Evolutionary conservation across 2,329 filamentous ascomycete genomes (phyloP), one percentile per base, ranked within the genome.

Genomic region (Colletotrichum spinosum): DNA sequence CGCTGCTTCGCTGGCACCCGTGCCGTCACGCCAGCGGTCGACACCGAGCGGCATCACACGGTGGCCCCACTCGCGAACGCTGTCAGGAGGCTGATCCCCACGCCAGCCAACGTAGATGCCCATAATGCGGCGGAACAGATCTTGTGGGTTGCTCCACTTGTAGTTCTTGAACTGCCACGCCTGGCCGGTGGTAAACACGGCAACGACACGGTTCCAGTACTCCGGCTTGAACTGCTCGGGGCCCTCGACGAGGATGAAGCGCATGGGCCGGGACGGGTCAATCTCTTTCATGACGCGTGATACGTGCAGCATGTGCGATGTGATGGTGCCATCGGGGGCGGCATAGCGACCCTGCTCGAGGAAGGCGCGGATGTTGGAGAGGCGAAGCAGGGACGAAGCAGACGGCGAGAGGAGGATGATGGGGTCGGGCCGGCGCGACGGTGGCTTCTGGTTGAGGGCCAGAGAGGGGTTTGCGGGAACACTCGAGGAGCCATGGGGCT

Each of bases 151-250:
- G 70, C 90, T 90, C 93, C 96, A 99, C 79, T 97, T 97, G 86
- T 99, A 99, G 70, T 89, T 92, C 81, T 97, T 97, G 82, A 99
- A 99, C 80, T 99, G 96, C 96, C 96, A 99, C 9, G 91, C 90
- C 81, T 99, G 96, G 39, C 96, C 96, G 0, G 96, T 99, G 0
- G 96, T 99, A 80, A 99, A 98, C 62, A 99, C 94, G 11, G 92
- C 96, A 2, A 97, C 96, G 7, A 99, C 92, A 55, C 94, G 90
- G 73, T 90, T 90, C 96, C 96, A 99, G 83, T 98, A 97, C 75
- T 98, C 94, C 0, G 96, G 96, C 77, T 97, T 97, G 86, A 99
- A 99, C 77, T 96, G 92, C 75, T 97, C 91, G 0, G 94, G 92
- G 15, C 90, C 91, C 77, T 99, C 96, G 58, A 98, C 95, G 44